Evolutionary conservation across 169 alveolate species (phyloP).

Genomic region (Plasmodium cynomolgi): DNA sequence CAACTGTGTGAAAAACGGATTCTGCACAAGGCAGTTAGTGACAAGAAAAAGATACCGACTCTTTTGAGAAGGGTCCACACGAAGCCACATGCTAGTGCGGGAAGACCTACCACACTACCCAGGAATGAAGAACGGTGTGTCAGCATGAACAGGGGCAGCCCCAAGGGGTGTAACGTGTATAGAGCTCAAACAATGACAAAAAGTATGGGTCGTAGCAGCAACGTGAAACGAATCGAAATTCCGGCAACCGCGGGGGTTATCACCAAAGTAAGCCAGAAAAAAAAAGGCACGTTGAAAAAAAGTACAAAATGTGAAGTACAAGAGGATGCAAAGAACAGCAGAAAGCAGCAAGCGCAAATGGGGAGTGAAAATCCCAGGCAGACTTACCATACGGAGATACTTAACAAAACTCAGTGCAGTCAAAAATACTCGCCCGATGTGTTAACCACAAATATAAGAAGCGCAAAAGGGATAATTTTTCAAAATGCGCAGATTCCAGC

Average conservation of each 20-base stretch:
- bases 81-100: not conserved
- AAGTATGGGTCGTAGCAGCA: constrained; percentile 1
- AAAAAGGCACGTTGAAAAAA: constrained; percentile 1
- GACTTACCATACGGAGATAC: not conserved
- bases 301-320: not conserved
- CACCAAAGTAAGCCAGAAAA: not conserved
- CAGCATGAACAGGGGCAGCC: not conserved
- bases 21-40: not conserved
- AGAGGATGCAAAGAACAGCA: not conserved
- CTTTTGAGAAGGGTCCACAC: not conserved
- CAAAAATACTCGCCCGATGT: not conserved
- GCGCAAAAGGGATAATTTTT: not conserved
- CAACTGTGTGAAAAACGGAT: not conserved
- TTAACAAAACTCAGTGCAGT: not conserved
- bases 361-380: not conserved
- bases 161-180: constrained; percentile 1
- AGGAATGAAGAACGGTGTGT: not conserved
- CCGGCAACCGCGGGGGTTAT: not conserved
- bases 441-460: not conserved
- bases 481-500: not conserved
- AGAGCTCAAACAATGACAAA: constrained; percentile 30
- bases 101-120: not conserved
- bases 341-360: not conserved
- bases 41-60: not conserved
- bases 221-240: not conserved